A percentile compares a stretch with the other conserved stretches of the same genome.
Conservation (phyloP, 768 basidiomycete genomes). For the Scleroderma bovista region DNA sequence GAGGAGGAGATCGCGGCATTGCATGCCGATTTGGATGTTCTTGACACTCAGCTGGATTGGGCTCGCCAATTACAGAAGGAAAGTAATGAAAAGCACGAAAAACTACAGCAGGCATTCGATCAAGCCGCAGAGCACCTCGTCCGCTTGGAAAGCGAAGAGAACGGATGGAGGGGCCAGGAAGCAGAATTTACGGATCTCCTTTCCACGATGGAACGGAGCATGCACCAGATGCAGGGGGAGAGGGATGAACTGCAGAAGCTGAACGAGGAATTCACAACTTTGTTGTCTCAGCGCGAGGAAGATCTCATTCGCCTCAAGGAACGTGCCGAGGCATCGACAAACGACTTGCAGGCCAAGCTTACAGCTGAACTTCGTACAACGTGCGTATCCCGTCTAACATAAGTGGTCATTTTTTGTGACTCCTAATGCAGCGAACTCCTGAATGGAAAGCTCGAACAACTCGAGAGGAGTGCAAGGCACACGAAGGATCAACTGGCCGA, state of each 20-base stretch:
- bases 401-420: slow-evolving; percentile 1
- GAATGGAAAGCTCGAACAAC: slow-evolving; percentile 49
- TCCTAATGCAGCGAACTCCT: slow-evolving; percentile 49
- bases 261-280: slow-evolving; percentile 63
- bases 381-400: slow-evolving; percentile 36
- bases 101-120: slow-evolving; percentile 68
- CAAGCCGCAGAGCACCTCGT: slow-evolving; percentile 84
- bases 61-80: slow-evolving; percentile 74
- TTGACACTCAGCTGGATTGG: slow-evolving; percentile 83
- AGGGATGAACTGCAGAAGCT: slow-evolving; percentile 59
- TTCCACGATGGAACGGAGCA: slow-evolving; percentile 50
- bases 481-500: slow-evolving; percentile 74
- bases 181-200: slow-evolving; percentile 55
- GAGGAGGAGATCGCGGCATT: slow-evolving; percentile 79
- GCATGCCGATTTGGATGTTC: slow-evolving; percentile 75
- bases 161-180: slow-evolving; percentile 62
- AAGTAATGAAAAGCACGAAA: slow-evolving; percentile 71
- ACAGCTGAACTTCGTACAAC: slow-evolving; percentile 55
- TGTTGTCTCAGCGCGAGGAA: slow-evolving; percentile 73
- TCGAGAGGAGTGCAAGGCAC: slow-evolving; percentile 67
- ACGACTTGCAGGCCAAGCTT: slow-evolving; percentile 70
- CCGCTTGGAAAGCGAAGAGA: slow-evolving; percentile 71
- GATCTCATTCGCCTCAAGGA: slow-evolving; percentile 72
- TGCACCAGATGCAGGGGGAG: slow-evolving; percentile 52
- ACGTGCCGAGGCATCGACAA: slow-evolving; percentile 55